Base-by-base conservation (phyloP, 768 basidiomycete genomes). In the Leccinum pellstonianum region DNA sequence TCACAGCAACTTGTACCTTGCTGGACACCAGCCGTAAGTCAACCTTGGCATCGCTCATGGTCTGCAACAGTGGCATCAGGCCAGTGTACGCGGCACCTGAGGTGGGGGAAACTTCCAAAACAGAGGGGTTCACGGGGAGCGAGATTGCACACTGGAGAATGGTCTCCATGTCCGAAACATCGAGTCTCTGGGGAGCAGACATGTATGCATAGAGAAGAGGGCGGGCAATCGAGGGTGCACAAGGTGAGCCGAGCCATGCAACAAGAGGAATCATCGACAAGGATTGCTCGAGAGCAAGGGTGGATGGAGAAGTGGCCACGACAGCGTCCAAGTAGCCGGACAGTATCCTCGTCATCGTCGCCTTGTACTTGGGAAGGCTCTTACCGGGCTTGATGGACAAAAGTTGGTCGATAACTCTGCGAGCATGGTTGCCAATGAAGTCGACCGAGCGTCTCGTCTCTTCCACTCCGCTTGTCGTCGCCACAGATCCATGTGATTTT, bases 141-240 rank as follows among this genome's bases (percentile, higher is more conserved):
- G 74, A 73, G 12, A 70, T 64, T 7, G 80, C 78, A 29, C 76
- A 77, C 1, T 81, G 63, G 17, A 88, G 63, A 7, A 79, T 67
- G 2, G 60, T 54, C 46, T 80, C 79, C 76, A 83, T 82, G 41
- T 86, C 83, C 7, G 70, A 62, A 0, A 63, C 3, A 1, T 65
- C 9, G 9, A 86, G 75, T 4, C 74, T 70, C 29, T 47, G 60
- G 53, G 63, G 75, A 69, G 78, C 68, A n/a, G 73, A 62, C 56
- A 72, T 72, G 66, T 85, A 86, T 12, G 80, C 68, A 37, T 82
- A 73, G 31, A 87, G 69, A 60, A 79, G 73, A 55, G 74, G 71
- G 7, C 73, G 69, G 2, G 77, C 76, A 17, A 80, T 73, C 41
- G 70, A 69, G 0, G 71, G 65, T 4, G 72, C 62, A 0, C 77